A percentile compares a stretch with the other conserved stretches of the same genome.
phyloP scores from a whole-genome alignment of 2,329 filamentous ascomycete genomes.

The Madurella fahalii region DNA sequence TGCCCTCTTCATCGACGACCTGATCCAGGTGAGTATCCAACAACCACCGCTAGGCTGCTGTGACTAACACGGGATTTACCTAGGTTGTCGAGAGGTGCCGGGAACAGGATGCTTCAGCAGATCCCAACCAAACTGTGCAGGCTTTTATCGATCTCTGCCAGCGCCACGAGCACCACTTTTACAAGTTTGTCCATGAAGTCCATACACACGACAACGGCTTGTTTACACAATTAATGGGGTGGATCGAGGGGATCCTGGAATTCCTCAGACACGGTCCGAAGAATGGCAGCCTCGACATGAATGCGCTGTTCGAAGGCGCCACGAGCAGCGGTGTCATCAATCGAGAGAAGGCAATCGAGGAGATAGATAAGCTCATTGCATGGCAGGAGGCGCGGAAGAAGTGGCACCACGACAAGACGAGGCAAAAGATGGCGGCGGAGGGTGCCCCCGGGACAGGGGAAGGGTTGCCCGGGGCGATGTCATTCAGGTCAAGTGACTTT shows the following conservation, averaged over 20 bases:
- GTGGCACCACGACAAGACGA: constrained; percentile 96
- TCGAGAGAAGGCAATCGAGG: constrained; percentile 65
- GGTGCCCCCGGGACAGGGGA: constrained; percentile 48
- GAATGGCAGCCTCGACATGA: constrained; percentile 88
- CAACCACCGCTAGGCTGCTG: not conserved
- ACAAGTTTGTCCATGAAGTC: constrained; percentile 98
- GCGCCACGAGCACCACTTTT: constrained; percentile 93
- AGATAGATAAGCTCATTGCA: constrained; percentile 80
- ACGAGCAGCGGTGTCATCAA: constrained; percentile 65
- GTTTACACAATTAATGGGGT: constrained; percentile 93
- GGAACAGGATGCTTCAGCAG: constrained; percentile 79
- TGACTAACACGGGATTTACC: constrained; percentile 17
- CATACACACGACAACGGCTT: constrained; percentile 95
- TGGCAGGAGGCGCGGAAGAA: constrained; percentile 97
- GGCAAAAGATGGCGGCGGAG: constrained; percentile 97
- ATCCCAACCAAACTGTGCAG: constrained; percentile 97
- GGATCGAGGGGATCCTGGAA: constrained; percentile 92
- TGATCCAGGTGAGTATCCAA: constrained; percentile 62
- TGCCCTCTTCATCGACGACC: constrained; percentile 85
- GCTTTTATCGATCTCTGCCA: constrained; percentile 96
- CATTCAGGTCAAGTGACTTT: constrained; percentile 80
- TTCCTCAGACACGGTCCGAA: constrained; percentile 84
- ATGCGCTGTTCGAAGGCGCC: constrained; percentile 82
- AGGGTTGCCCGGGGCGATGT: constrained; percentile 50
- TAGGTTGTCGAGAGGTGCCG: constrained; percentile 62